Percentiles rank a stretch among this genome's conserved stretches.
phyloP scores from a whole-genome alignment of 805 yeast species.

The Teunomyces aglyptinius region DNA sequence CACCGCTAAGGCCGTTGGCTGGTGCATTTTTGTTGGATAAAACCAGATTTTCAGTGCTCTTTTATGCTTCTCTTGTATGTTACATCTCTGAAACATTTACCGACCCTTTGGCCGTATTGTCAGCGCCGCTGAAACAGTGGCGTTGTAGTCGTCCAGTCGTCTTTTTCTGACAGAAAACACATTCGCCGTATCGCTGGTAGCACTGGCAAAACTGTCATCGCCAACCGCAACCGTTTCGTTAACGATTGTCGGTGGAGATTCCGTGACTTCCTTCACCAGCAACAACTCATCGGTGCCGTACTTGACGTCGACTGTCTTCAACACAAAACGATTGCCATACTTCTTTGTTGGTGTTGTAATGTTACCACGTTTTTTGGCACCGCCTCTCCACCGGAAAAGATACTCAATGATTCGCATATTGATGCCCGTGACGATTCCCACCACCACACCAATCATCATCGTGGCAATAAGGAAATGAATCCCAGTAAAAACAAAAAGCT shows the following conservation, averaged over 20 bases:
- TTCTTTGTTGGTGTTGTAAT: background rate
- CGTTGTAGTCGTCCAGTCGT: background rate
- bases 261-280: background rate
- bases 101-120: too few species aligned
- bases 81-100: background rate
- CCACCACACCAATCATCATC: constrained; percentile 9
- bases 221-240: background rate
- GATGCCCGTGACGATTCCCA: constrained; percentile 10
- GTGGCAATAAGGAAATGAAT: constrained; percentile 11
- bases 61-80: too few species aligned
- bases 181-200: background rate
- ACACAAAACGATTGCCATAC: too few species aligned
- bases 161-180: constrained; percentile 1
- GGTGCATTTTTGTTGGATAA: background rate
- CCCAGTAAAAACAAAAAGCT: constrained; percentile 5
- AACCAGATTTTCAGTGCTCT: background rate
- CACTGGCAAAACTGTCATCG: background rate
- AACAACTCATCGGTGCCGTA: background rate
- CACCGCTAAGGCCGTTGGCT: background rate
- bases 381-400: constrained; percentile 8
- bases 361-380: background rate
- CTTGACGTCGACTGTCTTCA: background rate
- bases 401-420: constrained; percentile 8
- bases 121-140: background rate
- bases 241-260: background rate